Evolutionary conservation across 164 flowering plant genomes (phyloP).

Genomic region (Liquidambar formosana): DNA sequence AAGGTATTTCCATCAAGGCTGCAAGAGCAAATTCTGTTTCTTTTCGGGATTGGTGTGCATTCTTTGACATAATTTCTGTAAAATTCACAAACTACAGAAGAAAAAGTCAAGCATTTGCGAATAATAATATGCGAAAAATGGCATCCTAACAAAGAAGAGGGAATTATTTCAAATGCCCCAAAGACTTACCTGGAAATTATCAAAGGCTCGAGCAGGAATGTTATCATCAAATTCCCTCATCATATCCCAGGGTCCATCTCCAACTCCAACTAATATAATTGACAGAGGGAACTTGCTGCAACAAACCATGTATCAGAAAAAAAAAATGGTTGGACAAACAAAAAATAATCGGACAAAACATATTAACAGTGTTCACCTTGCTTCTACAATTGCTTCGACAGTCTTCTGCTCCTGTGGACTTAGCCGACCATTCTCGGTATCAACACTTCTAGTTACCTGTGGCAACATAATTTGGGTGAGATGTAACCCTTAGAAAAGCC

Average conservation of each 20-base stretch:
- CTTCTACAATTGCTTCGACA: constrained; percentile 82
- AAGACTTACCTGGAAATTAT: constrained; percentile 60
- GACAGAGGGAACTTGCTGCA: constrained; percentile 62
- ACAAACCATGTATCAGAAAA: constrained; percentile 7
- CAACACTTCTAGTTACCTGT: constrained; percentile 96
- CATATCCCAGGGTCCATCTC: constrained; percentile 83
- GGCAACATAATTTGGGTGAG: constrained; percentile 3
- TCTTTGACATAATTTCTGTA: constrained; percentile 82
- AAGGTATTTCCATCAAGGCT: constrained; percentile 89
- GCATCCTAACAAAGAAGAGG: not conserved
- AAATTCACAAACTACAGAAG: constrained; percentile 79
- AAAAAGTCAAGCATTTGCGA: constrained; percentile 6
- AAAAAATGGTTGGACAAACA: not conserved
- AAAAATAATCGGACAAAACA: not conserved
- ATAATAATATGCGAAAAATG: not conserved
- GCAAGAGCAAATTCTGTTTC: constrained; percentile 90
- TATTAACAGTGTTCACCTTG: constrained; percentile 48
- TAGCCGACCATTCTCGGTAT: constrained; percentile 64
- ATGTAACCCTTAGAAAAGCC: not conserved
- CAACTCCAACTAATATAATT: constrained; percentile 70
- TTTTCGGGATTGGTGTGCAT: constrained; percentile 40
- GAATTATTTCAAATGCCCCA: not conserved
- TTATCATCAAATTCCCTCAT: constrained; percentile 80
- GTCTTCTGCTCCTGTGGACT: constrained; percentile 90
- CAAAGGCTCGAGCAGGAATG: constrained; percentile 72